Conservation (phyloP, 306 rosid genomes). For the Mucuna pruriens region DNA sequence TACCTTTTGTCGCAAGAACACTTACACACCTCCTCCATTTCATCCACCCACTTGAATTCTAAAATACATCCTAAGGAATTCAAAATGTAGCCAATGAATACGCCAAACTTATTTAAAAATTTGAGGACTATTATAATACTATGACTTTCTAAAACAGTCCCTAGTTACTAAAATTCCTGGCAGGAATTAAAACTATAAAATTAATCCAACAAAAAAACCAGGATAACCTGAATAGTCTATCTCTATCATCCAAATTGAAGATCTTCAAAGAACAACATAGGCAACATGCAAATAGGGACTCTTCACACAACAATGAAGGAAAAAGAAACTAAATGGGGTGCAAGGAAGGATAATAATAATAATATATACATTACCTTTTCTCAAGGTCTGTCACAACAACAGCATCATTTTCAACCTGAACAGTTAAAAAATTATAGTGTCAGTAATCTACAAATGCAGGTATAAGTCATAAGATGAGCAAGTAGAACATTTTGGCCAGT, state of each 20-base stretch:
- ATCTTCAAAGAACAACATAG: conserved; percentile 21
- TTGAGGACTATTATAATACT: neutral
- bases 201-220: neutral
- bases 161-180: neutral
- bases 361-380: conserved; percentile 62
- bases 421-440: neutral
- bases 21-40: too few relatives aligned
- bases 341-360: conserved; percentile 11
- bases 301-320: conserved; percentile 4
- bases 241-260: neutral
- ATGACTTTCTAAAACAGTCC: neutral
- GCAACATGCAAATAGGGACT: neutral
- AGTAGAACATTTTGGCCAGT: neutral
- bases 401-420: conserved; percentile 90
- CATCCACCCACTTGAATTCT: too few relatives aligned
- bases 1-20: too few relatives aligned
- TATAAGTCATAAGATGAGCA: neutral
- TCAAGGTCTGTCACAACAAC: conserved; percentile 83
- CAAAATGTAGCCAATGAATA: neutral
- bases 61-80: neutral
- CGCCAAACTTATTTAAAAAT: neutral
- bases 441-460: neutral
- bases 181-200: neutral
- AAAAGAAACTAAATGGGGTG: neutral
- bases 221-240: neutral